Base-by-base conservation (phyloP, 2,329 filamentous ascomycete genomes). In the Fusarium stilboides region DNA sequence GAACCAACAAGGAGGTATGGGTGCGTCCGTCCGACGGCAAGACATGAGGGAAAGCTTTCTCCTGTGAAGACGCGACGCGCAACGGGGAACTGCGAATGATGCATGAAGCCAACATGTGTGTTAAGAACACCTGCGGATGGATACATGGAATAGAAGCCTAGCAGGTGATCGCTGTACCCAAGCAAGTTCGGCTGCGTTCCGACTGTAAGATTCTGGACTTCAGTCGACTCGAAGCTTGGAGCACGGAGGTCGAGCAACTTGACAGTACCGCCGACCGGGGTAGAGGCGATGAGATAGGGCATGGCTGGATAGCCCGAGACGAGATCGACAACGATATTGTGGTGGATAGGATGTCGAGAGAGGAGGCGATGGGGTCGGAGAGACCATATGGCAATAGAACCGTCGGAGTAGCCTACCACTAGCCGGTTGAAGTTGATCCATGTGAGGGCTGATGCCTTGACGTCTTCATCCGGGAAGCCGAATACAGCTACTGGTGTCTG, bases 401-500 rank as follows among this genome's bases (percentile, higher is more conserved):
- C 87, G 62, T 89, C 87, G 1, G 82, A 83, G 72, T 88, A 86
- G 49, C 86, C 87, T 31, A 87, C 77, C 1, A 81, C 85, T 39
- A 89, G 77, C 22, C 86, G 84, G 71, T 89, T 89, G 66, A 82
- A 81, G 61, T 83, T 85, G 34, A 84, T 77, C 87, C 87, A 89
- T 13, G 86, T 81, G 53, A 89, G 81, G 61, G 83, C 82, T 17
- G 86, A 88, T 28, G 85, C 84, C 26, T 81, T 79, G 40, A 87
- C 78, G 57, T 83, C 79, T 74, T 89, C 86, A 15, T 81, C 77
- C 0, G 77, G 75, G 7, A 87, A 77, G 19, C 76, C 78, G 15
- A 89, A 78, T 0, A 78, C 79, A 3, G 82, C 82, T 43, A 86
- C 74, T 1, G 85, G 80, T 2, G 79, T 69, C 13, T 84, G 73